Conservation (phyloP, 2,329 filamentous ascomycete species). For the Pyrenophora tritici-repentis region DNA sequence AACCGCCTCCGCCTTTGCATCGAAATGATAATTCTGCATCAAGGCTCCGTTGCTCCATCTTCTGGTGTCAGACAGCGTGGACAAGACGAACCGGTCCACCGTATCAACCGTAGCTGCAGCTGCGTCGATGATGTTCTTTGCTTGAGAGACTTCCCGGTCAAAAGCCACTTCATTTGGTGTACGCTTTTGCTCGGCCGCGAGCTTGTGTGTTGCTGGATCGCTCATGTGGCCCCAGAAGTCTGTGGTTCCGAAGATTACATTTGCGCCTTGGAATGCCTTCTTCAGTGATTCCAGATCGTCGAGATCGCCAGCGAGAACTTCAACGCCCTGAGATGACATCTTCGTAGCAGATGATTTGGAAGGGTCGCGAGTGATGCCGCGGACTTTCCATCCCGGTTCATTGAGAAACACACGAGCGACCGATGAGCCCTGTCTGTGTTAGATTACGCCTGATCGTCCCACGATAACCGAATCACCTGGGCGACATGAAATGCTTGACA, state of each 20-base stretch:
- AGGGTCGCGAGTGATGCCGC: constrained; percentile 53
- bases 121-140: constrained; percentile 44
- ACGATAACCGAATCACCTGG: too few species aligned
- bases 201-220: constrained; percentile 4
- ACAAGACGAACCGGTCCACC: constrained; percentile 53
- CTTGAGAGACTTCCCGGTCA: too few species aligned
- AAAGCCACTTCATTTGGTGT: constrained; percentile 35
- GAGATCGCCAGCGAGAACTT: constrained; percentile 22
- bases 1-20: constrained; percentile 49
- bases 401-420: constrained; percentile 32
- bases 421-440: too few species aligned
- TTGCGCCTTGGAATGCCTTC: constrained; percentile 20
- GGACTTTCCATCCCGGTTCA: constrained; percentile 32
- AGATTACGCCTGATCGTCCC: too few species aligned
- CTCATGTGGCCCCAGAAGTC: constrained; percentile 44
- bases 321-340: constrained; percentile 27
- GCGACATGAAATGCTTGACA: too few species aligned
- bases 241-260: constrained; percentile 47
- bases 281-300: constrained; percentile 21
- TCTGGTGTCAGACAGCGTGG: constrained; percentile 46
- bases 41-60: constrained; percentile 41
- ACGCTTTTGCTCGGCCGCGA: constrained; percentile 30
- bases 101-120: constrained; percentile 41
- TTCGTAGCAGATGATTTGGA: constrained; percentile 41
- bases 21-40: constrained; percentile 49